These are phyloP conservation scores for Ziziphus jujuba DNA, from an alignment of 306 rosid genomes.

Conservation along the genomic window DNA sequence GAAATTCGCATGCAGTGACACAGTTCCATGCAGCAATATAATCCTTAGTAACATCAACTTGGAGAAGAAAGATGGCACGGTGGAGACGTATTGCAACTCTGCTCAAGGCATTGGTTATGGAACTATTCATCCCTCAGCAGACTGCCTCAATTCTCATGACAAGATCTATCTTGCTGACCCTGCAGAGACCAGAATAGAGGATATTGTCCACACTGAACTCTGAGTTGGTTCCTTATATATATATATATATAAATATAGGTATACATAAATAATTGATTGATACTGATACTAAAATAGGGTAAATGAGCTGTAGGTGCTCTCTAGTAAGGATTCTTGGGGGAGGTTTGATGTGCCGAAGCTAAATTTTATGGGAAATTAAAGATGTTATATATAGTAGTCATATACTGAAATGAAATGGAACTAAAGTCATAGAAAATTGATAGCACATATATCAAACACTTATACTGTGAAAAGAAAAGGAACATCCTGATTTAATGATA, in stretches of 20 bases:
- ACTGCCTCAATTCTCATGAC: conserved; percentile 76
- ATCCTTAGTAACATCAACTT: conserved; percentile 79
- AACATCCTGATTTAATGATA: conserved; percentile 8
- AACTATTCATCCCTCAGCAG: conserved; percentile 85
- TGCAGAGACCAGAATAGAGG: conserved; percentile 25
- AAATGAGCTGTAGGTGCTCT: conserved; percentile 31
- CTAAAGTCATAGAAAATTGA: conserved; percentile 9
- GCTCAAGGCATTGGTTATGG: conserved; percentile 89
- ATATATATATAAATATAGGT: conserved; percentile 5
- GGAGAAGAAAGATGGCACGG: conserved; percentile 77
- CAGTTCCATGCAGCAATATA: conserved; percentile 74
- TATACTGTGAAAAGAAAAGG: no score
- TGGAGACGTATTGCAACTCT: conserved; percentile 86
- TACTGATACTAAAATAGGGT: conserved; percentile 35
- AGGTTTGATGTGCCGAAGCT: conserved; percentile 39
- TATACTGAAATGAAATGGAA: conserved; percentile 13
- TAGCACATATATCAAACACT: background rate
- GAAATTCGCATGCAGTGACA: conserved; percentile 85
- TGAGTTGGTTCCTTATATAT: conserved; percentile 30
- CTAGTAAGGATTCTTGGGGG: conserved; percentile 40
- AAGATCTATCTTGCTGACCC: conserved; percentile 24
- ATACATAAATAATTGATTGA: conserved; percentile 28
- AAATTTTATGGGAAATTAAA: conserved; percentile 18
- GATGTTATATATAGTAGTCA: conserved; percentile 9
- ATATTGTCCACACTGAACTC: conserved; percentile 69